Evolutionary conservation across 2,329 filamentous ascomycete genomes (phyloP).

Genomic region (Blumeriella jaapii): DNA sequence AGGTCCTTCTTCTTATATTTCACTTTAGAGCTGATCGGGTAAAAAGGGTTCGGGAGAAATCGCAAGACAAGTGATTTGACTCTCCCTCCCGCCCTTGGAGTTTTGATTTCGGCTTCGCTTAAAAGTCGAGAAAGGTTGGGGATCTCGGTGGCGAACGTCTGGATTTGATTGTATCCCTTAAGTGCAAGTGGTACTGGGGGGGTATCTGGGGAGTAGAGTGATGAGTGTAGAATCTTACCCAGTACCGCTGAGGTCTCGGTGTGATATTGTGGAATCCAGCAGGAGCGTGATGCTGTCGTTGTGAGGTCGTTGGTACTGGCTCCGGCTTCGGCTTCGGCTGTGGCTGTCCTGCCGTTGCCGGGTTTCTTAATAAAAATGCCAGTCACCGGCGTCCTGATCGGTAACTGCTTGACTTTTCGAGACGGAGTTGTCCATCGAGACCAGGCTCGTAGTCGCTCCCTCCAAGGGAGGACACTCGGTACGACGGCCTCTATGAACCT

Average conservation of each 20-base stretch:
- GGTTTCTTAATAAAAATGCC: background rate
- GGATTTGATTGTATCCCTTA: background rate
- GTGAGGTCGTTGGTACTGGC: too few relatives aligned
- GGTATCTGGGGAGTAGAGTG: background rate
- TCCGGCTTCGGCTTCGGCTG: too few relatives aligned
- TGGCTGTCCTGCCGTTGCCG: too few relatives aligned
- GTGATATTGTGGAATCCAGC: constrained; percentile 11
- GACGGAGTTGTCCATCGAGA: constrained; percentile 22
- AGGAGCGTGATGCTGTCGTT: too few relatives aligned
- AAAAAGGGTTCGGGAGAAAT: constrained; percentile 25
- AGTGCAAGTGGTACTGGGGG: background rate
- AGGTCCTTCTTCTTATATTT: background rate
- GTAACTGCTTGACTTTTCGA: background rate
- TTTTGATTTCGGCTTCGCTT: background rate
- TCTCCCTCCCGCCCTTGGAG: background rate
- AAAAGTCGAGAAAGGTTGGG: constrained; percentile 19
- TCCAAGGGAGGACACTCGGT: constrained; percentile 19
- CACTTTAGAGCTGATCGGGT: background rate
- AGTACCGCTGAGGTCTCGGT: constrained; percentile 19
- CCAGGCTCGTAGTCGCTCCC: constrained; percentile 22
- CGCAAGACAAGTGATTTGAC: constrained; percentile 14
- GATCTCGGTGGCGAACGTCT: constrained; percentile 18
- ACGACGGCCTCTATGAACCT: constrained; percentile 15
- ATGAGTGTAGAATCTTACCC: constrained; percentile 14
- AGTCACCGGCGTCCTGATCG: background rate